These are phyloP conservation scores for Lipomyces anomalus DNA, from an alignment of 805 yeast genomes.

Conservation along the genomic window DNA sequence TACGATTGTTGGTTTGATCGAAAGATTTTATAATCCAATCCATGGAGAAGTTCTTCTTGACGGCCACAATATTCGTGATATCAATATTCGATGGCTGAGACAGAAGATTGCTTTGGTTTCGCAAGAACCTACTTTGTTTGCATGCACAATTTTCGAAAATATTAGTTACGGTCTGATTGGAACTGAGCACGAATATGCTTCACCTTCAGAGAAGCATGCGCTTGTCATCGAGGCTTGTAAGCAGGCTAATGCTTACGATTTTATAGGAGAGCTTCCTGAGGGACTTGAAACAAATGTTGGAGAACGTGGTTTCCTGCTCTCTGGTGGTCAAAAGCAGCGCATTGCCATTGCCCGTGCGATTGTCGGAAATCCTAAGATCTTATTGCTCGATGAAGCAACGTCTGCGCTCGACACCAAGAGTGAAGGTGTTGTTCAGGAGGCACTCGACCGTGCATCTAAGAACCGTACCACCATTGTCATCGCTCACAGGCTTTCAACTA, in stretches of 20 bases:
- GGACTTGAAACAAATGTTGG: conserved; percentile 48
- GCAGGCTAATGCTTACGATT: conserved; percentile 47
- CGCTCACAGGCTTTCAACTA: conserved; percentile 50
- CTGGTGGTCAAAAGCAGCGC: conserved; percentile 65
- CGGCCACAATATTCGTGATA: conserved; percentile 41
- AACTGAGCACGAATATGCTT: conserved; percentile 28
- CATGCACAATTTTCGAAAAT: conserved; percentile 73
- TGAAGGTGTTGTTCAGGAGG: conserved; percentile 54
- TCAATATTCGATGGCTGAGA: conserved; percentile 49
- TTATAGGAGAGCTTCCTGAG: conserved; percentile 47
- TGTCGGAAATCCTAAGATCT: conserved; percentile 47
- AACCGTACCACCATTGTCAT: conserved; percentile 45
- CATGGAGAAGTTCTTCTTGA: conserved; percentile 45
- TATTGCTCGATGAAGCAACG: conserved; percentile 61
- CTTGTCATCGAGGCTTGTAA: conserved; percentile 40
- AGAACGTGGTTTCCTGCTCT: conserved; percentile 51
- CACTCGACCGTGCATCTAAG: conserved; percentile 36
- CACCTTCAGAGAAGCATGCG: conserved; percentile 35
- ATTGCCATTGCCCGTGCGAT: conserved; percentile 61
- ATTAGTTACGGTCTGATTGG: conserved; percentile 62
- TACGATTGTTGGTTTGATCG: conserved; percentile 45
- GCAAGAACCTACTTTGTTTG: conserved; percentile 56
- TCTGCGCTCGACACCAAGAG: conserved; percentile 59
- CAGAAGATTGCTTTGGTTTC: conserved; percentile 54
- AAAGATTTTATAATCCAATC: conserved; percentile 52